Percentiles rank a stretch among this genome's conserved stretches.
These are phyloP conservation scores for Penicillium nucicola DNA, from an alignment of 495 filamentous ascomycete species.

Conservation along the genomic window DNA sequence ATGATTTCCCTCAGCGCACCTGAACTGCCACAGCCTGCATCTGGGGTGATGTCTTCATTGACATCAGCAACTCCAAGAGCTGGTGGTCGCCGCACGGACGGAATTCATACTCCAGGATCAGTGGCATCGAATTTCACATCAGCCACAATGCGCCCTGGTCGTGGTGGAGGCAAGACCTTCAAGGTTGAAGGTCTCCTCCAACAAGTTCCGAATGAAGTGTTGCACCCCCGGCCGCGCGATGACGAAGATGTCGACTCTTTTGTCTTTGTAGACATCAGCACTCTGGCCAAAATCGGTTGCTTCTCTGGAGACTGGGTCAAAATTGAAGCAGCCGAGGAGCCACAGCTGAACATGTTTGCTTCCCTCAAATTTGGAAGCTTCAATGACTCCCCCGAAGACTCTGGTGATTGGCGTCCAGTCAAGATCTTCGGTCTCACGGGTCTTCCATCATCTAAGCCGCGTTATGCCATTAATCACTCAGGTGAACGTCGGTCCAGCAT, in stretches of 20 bases:
- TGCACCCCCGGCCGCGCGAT: constrained; percentile 77
- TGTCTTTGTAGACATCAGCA: constrained; percentile 81
- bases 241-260: constrained; percentile 88
- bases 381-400: constrained; percentile 39
- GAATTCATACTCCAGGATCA: constrained; percentile 72
- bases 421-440: constrained; percentile 87
- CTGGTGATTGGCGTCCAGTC: constrained; percentile 69
- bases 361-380: constrained; percentile 48
- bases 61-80: constrained; percentile 70
- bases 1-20: constrained; percentile 83
- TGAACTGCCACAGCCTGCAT: constrained; percentile 62
- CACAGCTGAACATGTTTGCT: constrained; percentile 53
- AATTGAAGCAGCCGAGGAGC: constrained; percentile 69
- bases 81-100: constrained; percentile 58
- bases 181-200: constrained; percentile 73
- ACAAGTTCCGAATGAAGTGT: constrained; percentile 68
- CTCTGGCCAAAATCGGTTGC: constrained; percentile 82
- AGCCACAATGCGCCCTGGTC: constrained; percentile 67
- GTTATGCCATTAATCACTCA: constrained; percentile 50
- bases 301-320: constrained; percentile 99
- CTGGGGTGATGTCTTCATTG: constrained; percentile 67
- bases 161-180: constrained; percentile 60
- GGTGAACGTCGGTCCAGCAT: constrained; percentile 50
- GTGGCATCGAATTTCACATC: constrained; percentile 82
- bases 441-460: constrained; percentile 44